phyloP scores from a whole-genome alignment of 768 basidiomycete species.

The Hygrophoropsis aurantiaca region DNA sequence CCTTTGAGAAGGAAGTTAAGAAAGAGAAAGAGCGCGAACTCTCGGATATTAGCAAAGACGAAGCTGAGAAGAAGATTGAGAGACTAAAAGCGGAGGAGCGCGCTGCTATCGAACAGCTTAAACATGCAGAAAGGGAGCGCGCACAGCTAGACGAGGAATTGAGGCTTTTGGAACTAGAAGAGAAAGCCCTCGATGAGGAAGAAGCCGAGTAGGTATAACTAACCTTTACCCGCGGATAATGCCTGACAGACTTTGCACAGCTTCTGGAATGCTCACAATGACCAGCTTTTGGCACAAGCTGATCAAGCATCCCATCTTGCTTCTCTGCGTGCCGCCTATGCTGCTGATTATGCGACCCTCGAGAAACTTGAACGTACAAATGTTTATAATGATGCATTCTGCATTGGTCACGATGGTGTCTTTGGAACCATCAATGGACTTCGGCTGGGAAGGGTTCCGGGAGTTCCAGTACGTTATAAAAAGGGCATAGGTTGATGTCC shows the following conservation, averaged over 20 bases:
- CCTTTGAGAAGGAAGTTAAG: constrained; percentile 85
- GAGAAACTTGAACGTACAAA: constrained; percentile 90
- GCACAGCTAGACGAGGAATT: constrained; percentile 75
- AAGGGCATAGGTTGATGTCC: neutral
- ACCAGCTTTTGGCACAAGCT: constrained; percentile 62
- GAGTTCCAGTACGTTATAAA: constrained; percentile 61
- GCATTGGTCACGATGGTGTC: constrained; percentile 90
- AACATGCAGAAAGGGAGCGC: constrained; percentile 73
- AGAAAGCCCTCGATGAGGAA: constrained; percentile 75
- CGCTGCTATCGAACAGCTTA: constrained; percentile 71
- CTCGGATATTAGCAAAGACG: constrained; percentile 58
- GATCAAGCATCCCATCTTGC: constrained; percentile 70
- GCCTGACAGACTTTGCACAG: constrained; percentile 35
- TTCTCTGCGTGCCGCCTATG: constrained; percentile 74
- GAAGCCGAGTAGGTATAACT: constrained; percentile 69
- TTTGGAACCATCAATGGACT: constrained; percentile 99
- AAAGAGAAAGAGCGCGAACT: constrained; percentile 77
- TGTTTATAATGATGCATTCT: constrained; percentile 95
- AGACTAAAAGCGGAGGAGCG: constrained; percentile 68
- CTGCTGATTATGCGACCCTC: constrained; percentile 70
- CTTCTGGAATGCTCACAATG: constrained; percentile 82
- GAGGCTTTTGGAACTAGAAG: constrained; percentile 68
- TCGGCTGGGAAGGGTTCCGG: constrained; percentile 83
- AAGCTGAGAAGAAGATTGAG: constrained; percentile 72
- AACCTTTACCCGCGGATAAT: neutral